Base-by-base conservation (phyloP, 2,329 filamentous ascomycete genomes). In the Fusarium humuli region DNA sequence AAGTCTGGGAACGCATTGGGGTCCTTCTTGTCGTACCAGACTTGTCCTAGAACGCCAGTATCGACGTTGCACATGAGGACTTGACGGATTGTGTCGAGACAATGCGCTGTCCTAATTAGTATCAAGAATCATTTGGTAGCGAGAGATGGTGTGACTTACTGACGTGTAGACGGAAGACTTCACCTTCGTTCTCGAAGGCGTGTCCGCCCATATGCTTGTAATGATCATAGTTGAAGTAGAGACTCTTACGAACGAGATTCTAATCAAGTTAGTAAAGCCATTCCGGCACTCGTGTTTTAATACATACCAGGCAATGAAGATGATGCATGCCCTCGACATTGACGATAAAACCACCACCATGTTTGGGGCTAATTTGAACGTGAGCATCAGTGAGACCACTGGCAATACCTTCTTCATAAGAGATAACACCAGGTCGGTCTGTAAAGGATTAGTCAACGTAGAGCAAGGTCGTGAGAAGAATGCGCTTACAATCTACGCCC, bases 31-130 rank as follows among this genome's bases (percentile, higher is more conserved):
- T 87, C 80, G 34, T 83, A 84, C 88, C 88, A 91, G 8, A 90
- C 83, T 70, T 91, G 87, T 14, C 88, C 88, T 0, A 90, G 80
- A 1, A 91, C 83, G 2, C 84, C 88, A 5, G 87, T 84, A 69
- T 91, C 89, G 22, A 86, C 81, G 29, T 84, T 87, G 77, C 88
- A 91, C 86, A 90, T 90, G 16, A 91, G 81, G 18, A 88, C 85
- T 73, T 91, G 88, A 2, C 88, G 85, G 46, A 91, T 63, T 6
- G 86, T 87, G 67, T 91, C 89, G 32, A 90, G 79, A 62, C 89
- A 91, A 65, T 91, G 88, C 1, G 73, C 73, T 77, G 7, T 3
- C 10, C 4, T 0, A 7, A 20, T 69, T 10, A 65, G 37, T 13
- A 40, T 25, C 10, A 2, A 11, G 20, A 14, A 3, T 2, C 1